These are phyloP conservation scores for Russula sp. DNA, from an alignment of 768 basidiomycete species.

Conservation along the genomic window DNA sequence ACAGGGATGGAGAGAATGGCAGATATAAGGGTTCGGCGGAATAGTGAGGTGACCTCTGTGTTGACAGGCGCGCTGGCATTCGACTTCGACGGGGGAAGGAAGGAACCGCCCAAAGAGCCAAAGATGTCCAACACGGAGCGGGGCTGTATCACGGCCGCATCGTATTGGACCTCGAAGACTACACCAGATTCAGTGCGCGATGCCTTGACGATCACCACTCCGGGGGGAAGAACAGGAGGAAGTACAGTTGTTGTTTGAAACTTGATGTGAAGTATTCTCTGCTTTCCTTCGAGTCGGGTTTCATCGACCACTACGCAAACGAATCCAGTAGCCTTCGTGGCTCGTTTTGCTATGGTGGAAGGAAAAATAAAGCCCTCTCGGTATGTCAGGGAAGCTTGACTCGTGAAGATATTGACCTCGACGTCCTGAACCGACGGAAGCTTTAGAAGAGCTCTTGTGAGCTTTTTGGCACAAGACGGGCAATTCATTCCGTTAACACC, in stretches of 20 bases:
- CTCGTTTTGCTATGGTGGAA: conserved; percentile 18
- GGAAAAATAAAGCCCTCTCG: conserved; percentile 19
- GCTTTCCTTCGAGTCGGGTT: conserved; percentile 5
- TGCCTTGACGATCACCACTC: conserved; percentile 10
- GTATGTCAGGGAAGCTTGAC: conserved; percentile 25
- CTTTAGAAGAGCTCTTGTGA: conserved; percentile 19
- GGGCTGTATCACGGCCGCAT: conserved; percentile 34
- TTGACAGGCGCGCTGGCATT: conserved; percentile 34
- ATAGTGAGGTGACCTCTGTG: conserved; percentile 37
- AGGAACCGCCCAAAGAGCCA: conserved; percentile 30
- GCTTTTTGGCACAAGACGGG: conserved; percentile 21
- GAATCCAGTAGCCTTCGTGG: conserved; percentile 21
- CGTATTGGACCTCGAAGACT: conserved; percentile 30
- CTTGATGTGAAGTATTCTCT: conserved; percentile 20
- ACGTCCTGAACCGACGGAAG: conserved; percentile 26
- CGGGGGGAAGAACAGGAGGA: conserved; percentile 12
- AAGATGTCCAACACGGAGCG: conserved; percentile 38
- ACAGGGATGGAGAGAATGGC: conserved; percentile 42
- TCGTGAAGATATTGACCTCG: conserved; percentile 23
- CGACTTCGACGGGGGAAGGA: conserved; percentile 32
- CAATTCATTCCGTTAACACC: conserved; percentile 28
- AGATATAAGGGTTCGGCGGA: conserved; percentile 36
- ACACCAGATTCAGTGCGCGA: background rate
- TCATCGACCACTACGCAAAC: conserved; percentile 13
- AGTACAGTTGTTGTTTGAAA: background rate